These are phyloP conservation scores for Solanum peruvianum DNA, from an alignment of 257 asterid genomes.

Conservation along the genomic window DNA sequence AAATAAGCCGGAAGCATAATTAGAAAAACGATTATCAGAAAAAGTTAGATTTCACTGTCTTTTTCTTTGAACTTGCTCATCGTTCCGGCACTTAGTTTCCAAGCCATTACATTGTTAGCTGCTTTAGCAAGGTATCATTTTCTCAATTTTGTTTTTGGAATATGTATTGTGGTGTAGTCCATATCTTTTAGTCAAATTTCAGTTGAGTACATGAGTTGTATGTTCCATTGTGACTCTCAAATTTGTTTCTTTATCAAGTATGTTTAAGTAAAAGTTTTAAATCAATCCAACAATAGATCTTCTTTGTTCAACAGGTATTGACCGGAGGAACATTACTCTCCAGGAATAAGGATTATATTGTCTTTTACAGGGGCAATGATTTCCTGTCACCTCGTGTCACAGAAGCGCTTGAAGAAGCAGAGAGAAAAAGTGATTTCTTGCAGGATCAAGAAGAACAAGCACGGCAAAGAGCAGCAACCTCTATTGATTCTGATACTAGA, in stretches of 20 bases:
- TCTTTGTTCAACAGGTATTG: slow-evolving; percentile 40
- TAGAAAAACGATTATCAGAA: neutral
- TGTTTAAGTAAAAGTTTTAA: neutral
- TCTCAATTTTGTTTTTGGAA: neutral
- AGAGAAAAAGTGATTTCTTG: slow-evolving; percentile 29
- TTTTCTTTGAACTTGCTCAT: neutral
- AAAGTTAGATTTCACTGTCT: neutral
- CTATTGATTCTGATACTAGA: slow-evolving; percentile 20
- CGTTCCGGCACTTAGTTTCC: neutral
- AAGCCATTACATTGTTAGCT: neutral
- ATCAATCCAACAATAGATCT: neutral
- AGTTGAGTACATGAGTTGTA: neutral
- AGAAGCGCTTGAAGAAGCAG: slow-evolving; percentile 50
- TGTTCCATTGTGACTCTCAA: neutral
- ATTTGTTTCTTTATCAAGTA: neutral
- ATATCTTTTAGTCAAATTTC: neutral
- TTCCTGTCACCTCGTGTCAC: slow-evolving; percentile 60
- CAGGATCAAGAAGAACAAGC: slow-evolving; percentile 86
- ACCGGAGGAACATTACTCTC: slow-evolving; percentile 90
- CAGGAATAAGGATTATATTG: slow-evolving; percentile 84
- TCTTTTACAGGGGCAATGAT: slow-evolving; percentile 86
- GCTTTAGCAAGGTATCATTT: neutral
- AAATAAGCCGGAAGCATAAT: neutral
- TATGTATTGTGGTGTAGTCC: neutral
- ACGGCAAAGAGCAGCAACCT: slow-evolving; percentile 42